Conservation (phyloP, 2,329 filamentous ascomycete species). For the Fusarium lyarnte region DNA sequence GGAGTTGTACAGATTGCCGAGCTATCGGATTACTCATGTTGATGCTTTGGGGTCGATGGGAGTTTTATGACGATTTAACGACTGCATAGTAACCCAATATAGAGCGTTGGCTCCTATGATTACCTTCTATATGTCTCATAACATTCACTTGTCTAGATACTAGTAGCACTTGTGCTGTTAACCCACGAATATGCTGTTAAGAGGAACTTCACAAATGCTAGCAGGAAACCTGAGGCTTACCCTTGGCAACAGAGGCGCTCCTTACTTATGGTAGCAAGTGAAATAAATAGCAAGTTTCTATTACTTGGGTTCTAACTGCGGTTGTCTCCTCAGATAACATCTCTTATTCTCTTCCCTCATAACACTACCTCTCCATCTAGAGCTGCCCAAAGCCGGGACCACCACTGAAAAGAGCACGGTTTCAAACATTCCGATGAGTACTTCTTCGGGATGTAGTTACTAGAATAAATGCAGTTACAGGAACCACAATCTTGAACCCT, state of each 20-base stretch:
- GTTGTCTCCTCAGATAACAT: too few species aligned
- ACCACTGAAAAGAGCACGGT: too few species aligned
- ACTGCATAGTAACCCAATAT: accelerated
- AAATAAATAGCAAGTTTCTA: too few species aligned
- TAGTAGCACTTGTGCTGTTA: background rate
- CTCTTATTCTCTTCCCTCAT: too few species aligned
- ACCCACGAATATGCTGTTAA: too few species aligned
- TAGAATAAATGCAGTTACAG: background rate
- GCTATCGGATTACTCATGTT: background rate
- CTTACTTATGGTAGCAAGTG: too few species aligned
- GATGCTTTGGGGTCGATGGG: background rate
- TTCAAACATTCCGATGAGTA: background rate
- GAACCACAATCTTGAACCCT: background rate
- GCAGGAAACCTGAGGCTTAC: background rate
- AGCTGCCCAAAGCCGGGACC: too few species aligned
- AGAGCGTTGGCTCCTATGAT: background rate
- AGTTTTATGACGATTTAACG: background rate
- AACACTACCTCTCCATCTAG: too few species aligned
- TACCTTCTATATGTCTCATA: accelerated
- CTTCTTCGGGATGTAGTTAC: background rate
- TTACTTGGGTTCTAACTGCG: too few species aligned
- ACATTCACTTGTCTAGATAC: background rate
- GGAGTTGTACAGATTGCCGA: background rate
- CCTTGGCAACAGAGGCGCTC: accelerated
- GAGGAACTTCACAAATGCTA: background rate